These are phyloP conservation scores for Saposhnikovia divaricata DNA, from an alignment of 129 eudicot genomes.

Conservation along the genomic window DNA sequence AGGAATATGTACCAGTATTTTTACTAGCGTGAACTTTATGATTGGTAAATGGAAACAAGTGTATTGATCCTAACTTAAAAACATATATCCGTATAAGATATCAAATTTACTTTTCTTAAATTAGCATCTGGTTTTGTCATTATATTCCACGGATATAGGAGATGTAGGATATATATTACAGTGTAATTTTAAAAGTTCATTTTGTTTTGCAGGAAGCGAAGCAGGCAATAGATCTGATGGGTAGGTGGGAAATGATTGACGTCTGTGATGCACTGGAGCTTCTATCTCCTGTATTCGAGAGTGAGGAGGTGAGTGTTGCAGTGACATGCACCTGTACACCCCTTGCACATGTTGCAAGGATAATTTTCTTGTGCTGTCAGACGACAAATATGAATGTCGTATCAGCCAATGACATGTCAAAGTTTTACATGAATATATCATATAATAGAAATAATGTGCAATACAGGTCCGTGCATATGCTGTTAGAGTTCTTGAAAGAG, in stretches of 20 bases:
- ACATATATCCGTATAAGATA: not conserved
- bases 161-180: not conserved
- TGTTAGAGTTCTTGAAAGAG: constrained; percentile 95
- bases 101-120: not conserved
- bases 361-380: not conserved
- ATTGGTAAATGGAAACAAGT: not conserved
- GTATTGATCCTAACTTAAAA: not conserved
- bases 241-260: constrained; percentile 92
- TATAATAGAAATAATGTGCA: not conserved
- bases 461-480: constrained; percentile 99
- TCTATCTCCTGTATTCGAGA: constrained; percentile 91
- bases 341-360: not conserved
- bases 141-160: not conserved
- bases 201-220: constrained; percentile 76
- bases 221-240: constrained; percentile 91
- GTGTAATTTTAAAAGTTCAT: not conserved
- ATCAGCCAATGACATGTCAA: not conserved
- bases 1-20: not conserved
- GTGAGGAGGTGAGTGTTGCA: constrained; percentile 78
- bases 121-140: not conserved
- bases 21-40: not conserved
- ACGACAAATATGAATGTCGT: not conserved
- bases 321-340: not conserved
- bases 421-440: not conserved
- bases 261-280: constrained; percentile 98